Percentiles rank a stretch among this genome's conserved stretches.
Evolutionary conservation across 106 monocot species (phyloP).

Genomic region (Xerophyta viscosa): DNA sequence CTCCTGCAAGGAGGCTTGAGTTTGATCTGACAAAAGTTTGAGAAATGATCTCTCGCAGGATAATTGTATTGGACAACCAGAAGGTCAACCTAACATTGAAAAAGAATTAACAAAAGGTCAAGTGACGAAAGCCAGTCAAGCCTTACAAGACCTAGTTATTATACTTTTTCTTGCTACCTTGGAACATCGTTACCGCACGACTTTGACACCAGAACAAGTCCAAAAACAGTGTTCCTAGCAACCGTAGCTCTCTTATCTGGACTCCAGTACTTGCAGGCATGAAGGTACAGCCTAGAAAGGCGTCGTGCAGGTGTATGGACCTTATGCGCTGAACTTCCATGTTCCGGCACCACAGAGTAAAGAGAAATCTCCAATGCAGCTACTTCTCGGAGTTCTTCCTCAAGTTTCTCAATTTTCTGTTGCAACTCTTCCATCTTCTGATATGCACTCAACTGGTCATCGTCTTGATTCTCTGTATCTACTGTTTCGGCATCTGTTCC

Average conservation of each 20-base stretch:
- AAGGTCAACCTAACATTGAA: slow-evolving; percentile 70
- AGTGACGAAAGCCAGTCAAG: background rate
- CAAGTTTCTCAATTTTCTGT: slow-evolving; percentile 69
- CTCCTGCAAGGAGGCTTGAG: slow-evolving; percentile 20
- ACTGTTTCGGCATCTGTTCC: slow-evolving; percentile 68
- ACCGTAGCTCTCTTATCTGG: slow-evolving; percentile 67
- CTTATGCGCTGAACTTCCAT: slow-evolving; percentile 92
- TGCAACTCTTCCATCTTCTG: slow-evolving; percentile 73
- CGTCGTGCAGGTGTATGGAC: slow-evolving; percentile 90
- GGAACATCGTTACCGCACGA: slow-evolving; percentile 94
- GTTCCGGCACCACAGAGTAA: slow-evolving; percentile 87
- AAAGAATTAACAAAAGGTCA: background rate
- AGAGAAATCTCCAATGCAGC: slow-evolving; percentile 98
- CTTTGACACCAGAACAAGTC: slow-evolving; percentile 75
- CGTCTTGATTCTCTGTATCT: slow-evolving; percentile 50
- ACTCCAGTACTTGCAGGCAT: slow-evolving; percentile 85
- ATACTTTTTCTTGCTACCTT: slow-evolving; percentile 70
- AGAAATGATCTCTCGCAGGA: slow-evolving; percentile 71
- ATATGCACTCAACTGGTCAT: slow-evolving; percentile 20
- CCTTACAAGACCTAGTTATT: too few relatives aligned
- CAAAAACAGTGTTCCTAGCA: slow-evolving; percentile 74
- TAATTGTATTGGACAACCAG: slow-evolving; percentile 87
- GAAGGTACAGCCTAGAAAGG: slow-evolving; percentile 77
- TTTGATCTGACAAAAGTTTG: slow-evolving; percentile 68
- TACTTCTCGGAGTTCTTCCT: slow-evolving; percentile 89